Percentiles rank a stretch among this genome's conserved stretches.
phyloP scores from a whole-genome alignment of 495 filamentous ascomycete species.

The Neurospora sublineolata region DNA sequence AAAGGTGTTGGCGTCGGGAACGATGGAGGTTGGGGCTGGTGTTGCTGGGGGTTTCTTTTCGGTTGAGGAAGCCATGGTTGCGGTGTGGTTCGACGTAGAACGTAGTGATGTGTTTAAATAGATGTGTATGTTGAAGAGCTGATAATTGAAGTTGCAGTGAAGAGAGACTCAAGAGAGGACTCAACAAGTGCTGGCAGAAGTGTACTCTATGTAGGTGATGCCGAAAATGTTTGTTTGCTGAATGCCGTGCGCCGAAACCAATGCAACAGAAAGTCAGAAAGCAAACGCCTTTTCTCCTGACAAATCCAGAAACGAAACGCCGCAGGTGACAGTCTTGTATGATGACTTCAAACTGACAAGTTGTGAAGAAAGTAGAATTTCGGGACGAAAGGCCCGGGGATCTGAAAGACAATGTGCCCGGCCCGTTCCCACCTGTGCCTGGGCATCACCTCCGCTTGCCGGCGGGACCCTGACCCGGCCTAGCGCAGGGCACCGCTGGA shows the following conservation, averaged over 20 bases:
- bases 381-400: neutral
- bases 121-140: neutral
- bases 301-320: neutral
- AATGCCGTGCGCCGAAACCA: neutral
- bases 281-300: neutral
- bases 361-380: neutral
- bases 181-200: neutral
- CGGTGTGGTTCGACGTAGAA: neutral
- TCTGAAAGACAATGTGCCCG: neutral
- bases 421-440: neutral
- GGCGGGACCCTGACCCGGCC: neutral
- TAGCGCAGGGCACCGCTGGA: neutral
- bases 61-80: neutral
- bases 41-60: neutral
- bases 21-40: neutral
- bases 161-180: neutral
- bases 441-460: neutral
- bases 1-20: neutral
- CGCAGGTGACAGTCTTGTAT: neutral
- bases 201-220: neutral
- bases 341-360: neutral
- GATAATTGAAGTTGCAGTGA: neutral
- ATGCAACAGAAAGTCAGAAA: neutral
- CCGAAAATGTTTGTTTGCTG: neutral
- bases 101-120: neutral